Conservation (phyloP, 768 basidiomycete genomes). For the Leccinum uliginosum region DNA sequence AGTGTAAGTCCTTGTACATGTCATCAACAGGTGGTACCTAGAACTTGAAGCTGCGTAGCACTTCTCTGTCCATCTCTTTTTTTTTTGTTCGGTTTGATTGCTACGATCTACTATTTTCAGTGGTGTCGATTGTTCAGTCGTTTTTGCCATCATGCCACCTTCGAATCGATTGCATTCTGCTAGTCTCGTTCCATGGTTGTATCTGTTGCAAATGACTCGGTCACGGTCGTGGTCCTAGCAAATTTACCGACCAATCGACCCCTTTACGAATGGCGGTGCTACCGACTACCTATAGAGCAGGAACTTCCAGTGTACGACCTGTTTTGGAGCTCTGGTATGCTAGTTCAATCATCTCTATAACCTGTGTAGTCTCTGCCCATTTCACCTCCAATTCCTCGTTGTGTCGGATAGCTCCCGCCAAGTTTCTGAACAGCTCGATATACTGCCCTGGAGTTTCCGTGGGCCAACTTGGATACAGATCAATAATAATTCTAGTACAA, state of each 20-base stretch:
- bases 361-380: conserved; percentile 67
- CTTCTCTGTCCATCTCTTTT: no score
- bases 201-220: no score
- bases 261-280: background rate
- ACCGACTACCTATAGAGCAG: conserved; percentile 4
- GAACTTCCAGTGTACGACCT: conserved; percentile 42
- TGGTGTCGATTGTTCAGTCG: no score
- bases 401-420: conserved; percentile 58
- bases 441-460: conserved; percentile 57
- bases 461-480: conserved; percentile 49
- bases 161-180: no score
- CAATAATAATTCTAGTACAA: conserved; percentile 18
- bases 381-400: conserved; percentile 55
- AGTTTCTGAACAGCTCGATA: conserved; percentile 57
- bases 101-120: no score
- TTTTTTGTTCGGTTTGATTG: no score
- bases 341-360: conserved; percentile 76
- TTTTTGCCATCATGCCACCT: no score
- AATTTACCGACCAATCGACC: background rate
- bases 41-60: no score
- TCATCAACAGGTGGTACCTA: no score
- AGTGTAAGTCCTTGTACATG: no score
- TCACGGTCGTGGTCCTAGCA: no score
- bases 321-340: conserved; percentile 64
- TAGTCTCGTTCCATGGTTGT: no score